Evolutionary conservation across 2,329 filamentous ascomycete species (phyloP), one percentile per base, ranked within the genome.

Genomic region (Cytospora mali): DNA sequence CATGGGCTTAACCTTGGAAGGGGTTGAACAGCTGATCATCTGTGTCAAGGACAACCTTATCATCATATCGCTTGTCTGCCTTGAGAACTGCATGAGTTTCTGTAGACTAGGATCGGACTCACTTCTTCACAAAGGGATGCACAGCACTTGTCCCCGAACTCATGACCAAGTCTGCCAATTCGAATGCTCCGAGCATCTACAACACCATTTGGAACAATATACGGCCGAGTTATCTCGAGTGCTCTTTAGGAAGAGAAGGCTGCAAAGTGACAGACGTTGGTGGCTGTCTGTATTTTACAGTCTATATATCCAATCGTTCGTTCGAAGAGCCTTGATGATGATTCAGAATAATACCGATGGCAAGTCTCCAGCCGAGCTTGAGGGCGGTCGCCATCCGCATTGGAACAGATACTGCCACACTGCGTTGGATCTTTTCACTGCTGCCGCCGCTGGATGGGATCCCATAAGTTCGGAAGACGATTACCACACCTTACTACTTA

Each of bases 261-360:
- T 55, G 6, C 52, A 55, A 39, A 55, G 31, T 9, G 52, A 55
- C 27, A 23, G 52, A 27, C 21, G 52, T 4, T 55, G 52, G 52
- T 55, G 52, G 52, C 21, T 55, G 23, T 55, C 52, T 10, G 52
- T 55, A 18, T 55, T 55, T 25, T 55, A 55, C 31, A 55, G 52
- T 21, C 23, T 55, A 11, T 25, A 25, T 18, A 27, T 55, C 11
- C 52, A 55, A 11, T 21, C 31, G 11, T 18, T 25, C 1, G 28
- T 35, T 55, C 52, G 52, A 3, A 31, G 25, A 25, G 27, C 28
- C 6, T 21, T 55, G 1, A 0, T 39, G 16, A 55, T 55, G 52
- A 16, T 55, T 13, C 31, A 39, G 21, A 25, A 16, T n/a, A 29
- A n/a, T 35, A 18, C 3, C 2, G 13, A 9, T 25, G 52, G 27